Percentiles rank a stretch among this genome's conserved stretches.
phyloP scores from a whole-genome alignment of 1,284 basidiomycete genomes.

The Peniophora sp. region DNA sequence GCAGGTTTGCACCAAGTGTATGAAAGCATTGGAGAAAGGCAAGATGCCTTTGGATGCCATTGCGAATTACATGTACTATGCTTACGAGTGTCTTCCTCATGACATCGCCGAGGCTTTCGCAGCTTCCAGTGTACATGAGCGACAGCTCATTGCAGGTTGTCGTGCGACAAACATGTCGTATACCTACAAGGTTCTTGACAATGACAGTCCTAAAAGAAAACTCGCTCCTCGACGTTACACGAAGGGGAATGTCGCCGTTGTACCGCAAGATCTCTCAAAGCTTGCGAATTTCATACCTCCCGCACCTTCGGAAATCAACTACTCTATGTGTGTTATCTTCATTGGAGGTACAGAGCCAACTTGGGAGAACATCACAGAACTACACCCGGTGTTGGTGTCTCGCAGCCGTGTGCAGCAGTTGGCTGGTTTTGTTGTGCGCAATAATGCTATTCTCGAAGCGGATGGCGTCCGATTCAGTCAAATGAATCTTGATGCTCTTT shows the following conservation, averaged over 20 bases:
- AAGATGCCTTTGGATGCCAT: conserved; percentile 1
- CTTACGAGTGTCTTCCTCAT: not conserved
- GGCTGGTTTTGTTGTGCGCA: not conserved
- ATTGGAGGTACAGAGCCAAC: not conserved
- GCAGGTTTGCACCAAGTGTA: not conserved
- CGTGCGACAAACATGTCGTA: not conserved
- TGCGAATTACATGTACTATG: conserved; percentile 2
- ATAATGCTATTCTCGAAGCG: not conserved
- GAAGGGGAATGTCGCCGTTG: not conserved
- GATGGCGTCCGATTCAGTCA: not conserved
- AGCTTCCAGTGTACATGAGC: not conserved
- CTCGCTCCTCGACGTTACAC: not conserved
- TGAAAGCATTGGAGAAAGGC: not conserved
- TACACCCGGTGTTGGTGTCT: not conserved
- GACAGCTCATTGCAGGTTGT: not conserved
- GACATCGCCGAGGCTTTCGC: not conserved
- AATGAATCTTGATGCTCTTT: not conserved
- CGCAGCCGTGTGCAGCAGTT: not conserved
- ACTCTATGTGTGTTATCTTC: not conserved
- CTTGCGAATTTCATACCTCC: not conserved
- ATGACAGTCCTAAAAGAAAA: not conserved
- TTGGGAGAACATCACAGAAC: not conserved
- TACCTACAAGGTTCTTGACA: no score
- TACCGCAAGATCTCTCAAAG: not conserved
- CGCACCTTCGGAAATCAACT: not conserved